Conservation (phyloP, 2,329 filamentous ascomycete species). For the Cladosporium sphaerospermum region DNA sequence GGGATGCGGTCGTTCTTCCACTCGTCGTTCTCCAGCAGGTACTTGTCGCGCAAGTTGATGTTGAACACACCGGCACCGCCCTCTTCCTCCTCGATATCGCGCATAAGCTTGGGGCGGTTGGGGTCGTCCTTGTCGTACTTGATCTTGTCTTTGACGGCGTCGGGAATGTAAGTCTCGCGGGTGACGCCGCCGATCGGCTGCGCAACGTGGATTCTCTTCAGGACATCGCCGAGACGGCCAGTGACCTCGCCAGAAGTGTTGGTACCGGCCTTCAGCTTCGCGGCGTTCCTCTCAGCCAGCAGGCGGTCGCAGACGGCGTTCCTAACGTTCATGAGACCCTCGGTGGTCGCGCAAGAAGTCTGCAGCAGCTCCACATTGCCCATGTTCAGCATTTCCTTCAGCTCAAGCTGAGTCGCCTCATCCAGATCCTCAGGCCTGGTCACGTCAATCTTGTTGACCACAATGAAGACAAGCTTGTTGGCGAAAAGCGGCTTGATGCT, state of each 20-base stretch:
- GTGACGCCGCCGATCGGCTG: conserved; percentile 75
- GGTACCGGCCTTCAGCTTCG: conserved; percentile 87
- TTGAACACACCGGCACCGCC: conserved; percentile 95
- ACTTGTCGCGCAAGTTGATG: conserved; percentile 82
- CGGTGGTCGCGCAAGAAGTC: conserved; percentile 88
- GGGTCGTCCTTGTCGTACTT: conserved; percentile 90
- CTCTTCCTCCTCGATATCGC: conserved; percentile 84
- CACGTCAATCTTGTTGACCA: conserved; percentile 98
- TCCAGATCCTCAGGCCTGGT: conserved; percentile 81
- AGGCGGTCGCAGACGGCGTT: conserved; percentile 90
- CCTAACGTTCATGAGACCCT: conserved; percentile 90
- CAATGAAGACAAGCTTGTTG: conserved; percentile 94
- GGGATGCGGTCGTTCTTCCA: conserved; percentile 97
- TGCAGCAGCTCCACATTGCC: conserved; percentile 90
- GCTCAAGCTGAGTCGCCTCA: conserved; percentile 65
- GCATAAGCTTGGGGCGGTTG: conserved; percentile 71
- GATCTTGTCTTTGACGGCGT: conserved; percentile 69
- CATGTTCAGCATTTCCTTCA: conserved; percentile 74
- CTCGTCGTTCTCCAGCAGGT: conserved; percentile 76
- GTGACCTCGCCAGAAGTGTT: conserved; percentile 69
- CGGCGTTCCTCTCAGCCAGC: conserved; percentile 84
- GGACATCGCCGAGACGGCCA: conserved; percentile 80
- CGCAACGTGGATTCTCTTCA: conserved; percentile 95
- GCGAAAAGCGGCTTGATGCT: conserved; percentile 95
- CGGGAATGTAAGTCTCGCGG: conserved; percentile 81